Conservation (phyloP, 2,329 filamentous ascomycete species). For the Trichoderma arundinaceum region DNA sequence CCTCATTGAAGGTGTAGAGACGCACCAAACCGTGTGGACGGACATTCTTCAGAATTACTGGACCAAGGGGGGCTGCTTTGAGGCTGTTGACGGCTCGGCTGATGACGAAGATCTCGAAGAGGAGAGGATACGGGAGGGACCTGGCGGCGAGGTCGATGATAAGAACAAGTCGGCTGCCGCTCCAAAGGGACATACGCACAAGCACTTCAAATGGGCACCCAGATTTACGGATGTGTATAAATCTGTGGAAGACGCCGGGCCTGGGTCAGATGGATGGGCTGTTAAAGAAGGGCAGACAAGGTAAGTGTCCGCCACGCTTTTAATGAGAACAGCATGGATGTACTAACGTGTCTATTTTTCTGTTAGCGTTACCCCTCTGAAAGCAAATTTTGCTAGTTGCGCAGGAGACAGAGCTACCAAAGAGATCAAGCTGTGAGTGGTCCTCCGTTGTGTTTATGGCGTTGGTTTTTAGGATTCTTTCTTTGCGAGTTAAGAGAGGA, state of each 20-base stretch:
- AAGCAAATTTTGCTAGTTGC: conserved; percentile 89
- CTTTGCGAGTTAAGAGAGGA: conserved; percentile 27
- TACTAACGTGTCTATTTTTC: conserved; percentile 23
- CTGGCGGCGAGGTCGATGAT: conserved; percentile 55
- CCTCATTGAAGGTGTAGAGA: conserved; percentile 74
- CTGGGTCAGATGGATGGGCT: conserved; percentile 91
- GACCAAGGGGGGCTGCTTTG: conserved; percentile 83
- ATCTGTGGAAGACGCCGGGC: conserved; percentile 77
- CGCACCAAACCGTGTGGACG: conserved; percentile 78
- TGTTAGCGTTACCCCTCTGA: conserved; percentile 80
- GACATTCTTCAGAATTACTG: conserved; percentile 90
- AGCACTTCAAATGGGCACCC: conserved; percentile 95
- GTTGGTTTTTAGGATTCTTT: conserved; percentile 31
- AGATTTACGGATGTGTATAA: conserved; percentile 85
- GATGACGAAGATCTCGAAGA: conserved; percentile 70
- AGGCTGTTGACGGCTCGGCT: conserved; percentile 72
- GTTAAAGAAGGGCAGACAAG: conserved; percentile 87
- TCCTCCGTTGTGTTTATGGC: conserved; percentile 33
- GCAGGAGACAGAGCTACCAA: conserved; percentile 64
- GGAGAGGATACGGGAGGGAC: conserved; percentile 71
- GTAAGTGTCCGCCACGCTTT: conserved; percentile 52
- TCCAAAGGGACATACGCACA: conserved; percentile 67
- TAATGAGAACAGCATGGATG: background rate
- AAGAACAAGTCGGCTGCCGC: conserved; percentile 37
- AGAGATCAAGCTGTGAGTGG: conserved; percentile 84